Evolutionary conservation across 140 eudicot genomes (phyloP), one percentile per base, ranked within the genome.

Genomic region (Artemisia princeps): DNA sequence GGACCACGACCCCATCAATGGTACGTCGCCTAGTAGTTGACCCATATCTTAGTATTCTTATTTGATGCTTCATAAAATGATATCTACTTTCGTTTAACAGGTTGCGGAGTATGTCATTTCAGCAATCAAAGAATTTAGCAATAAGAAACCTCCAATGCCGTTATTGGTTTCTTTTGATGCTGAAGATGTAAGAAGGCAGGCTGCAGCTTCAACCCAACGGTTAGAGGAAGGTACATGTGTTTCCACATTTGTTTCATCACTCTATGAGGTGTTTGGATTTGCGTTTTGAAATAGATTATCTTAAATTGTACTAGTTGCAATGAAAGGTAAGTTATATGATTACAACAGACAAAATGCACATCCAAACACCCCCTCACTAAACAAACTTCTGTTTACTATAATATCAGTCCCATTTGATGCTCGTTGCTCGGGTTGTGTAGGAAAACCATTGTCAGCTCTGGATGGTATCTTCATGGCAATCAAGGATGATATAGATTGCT

Each of bases 401-500:
- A 26, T 33, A 33, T 33, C 5, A 33, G 10, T 37, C 44, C 44
- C 44, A 37, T 10, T 37, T 37, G 44, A 37, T 6, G 44, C 10
- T 37, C 10, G 44, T 37, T 37, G 44, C 44, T 37, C 44, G 44
- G 44, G 44, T 37, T 37, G 10, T 82, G 80, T 84, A 90, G 95
- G 97, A 52, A 78, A 70, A 15, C 88, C 95, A 16, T 44, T 90
- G 78, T 90, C 95, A 11, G 49, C 75, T 55, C 77, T 90, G 76
- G 97, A 90, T 72, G 97, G 97, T 24, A 82, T 80, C 51, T 87
- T 90, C 69, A 79, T 90, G 81, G 97, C 97, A 20, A 82, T 90
- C 73, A 90, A 90, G 84, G 97, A 90, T 73, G 97, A 90, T 72
- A 90, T 90, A 62, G 97, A 87, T 78, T 87, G 95, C 79, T 80